These are phyloP conservation scores for Patellaria atrata DNA, from an alignment of 495 filamentous ascomycete species.

Conservation along the genomic window DNA sequence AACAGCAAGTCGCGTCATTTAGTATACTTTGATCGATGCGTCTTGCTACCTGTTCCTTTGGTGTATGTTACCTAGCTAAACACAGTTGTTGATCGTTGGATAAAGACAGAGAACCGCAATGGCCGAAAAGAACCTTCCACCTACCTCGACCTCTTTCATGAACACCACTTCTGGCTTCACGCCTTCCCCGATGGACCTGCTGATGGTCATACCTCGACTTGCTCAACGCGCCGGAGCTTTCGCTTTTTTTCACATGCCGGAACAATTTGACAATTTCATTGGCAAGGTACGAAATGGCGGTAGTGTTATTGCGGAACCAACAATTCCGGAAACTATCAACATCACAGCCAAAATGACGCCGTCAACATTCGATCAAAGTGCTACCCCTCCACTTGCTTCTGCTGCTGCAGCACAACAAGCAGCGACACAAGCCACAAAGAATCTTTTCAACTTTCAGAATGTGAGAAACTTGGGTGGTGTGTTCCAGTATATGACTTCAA, in stretches of 20 bases:
- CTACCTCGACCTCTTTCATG: neutral
- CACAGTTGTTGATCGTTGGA: no score
- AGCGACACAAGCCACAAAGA: constrained; percentile 5
- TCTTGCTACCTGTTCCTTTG: no score
- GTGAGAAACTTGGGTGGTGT: constrained; percentile 62
- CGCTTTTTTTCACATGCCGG: constrained; percentile 42
- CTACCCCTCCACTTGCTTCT: constrained; percentile 23
- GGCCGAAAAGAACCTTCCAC: neutral
- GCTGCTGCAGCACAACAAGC: constrained; percentile 16
- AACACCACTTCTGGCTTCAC: constrained; percentile 12
- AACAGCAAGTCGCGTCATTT: no score
- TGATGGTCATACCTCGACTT: constrained; percentile 48
- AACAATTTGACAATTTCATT: constrained; percentile 44
- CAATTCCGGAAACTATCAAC: constrained; percentile 20
- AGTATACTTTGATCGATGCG: no score
- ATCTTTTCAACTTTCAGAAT: constrained; percentile 23
- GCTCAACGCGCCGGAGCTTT: constrained; percentile 45
- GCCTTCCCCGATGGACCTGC: constrained; percentile 33
- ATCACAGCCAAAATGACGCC: constrained; percentile 23
- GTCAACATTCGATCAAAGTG: constrained; percentile 22
- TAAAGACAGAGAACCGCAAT: no score
- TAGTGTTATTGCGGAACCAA: constrained; percentile 45
- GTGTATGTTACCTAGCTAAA: no score
- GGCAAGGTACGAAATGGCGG: constrained; percentile 38
- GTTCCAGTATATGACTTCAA: constrained; percentile 82